Evolutionary conservation across 805 yeast genomes (phyloP).

Genomic region (Metschnikowia henanensis): DNA sequence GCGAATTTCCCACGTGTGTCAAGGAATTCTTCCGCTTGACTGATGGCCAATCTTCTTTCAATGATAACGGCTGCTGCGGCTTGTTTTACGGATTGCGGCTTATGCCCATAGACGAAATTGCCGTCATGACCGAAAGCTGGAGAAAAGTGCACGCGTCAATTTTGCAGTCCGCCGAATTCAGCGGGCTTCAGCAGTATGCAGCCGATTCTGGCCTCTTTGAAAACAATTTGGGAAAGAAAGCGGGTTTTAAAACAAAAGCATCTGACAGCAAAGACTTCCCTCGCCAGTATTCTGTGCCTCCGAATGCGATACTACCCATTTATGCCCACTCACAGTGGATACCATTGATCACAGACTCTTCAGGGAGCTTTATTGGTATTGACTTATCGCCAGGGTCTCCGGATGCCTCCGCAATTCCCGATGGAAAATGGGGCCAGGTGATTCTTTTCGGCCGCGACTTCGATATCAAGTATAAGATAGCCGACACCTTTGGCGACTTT

Average conservation of each 20-base stretch:
- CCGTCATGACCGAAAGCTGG: conserved; percentile 84
- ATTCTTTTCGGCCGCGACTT: conserved; percentile 93
- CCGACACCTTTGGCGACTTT: conserved; percentile 89
- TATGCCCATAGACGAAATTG: conserved; percentile 77
- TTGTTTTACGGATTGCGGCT: conserved; percentile 78
- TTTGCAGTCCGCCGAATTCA: neutral
- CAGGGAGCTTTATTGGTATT: conserved; percentile 89
- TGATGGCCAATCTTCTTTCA: conserved; percentile 80
- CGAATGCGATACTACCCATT: conserved; percentile 64
- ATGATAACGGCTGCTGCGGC: conserved; percentile 68
- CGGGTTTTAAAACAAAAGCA: conserved; percentile 5
- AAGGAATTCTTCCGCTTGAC: conserved; percentile 77
- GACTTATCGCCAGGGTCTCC: conserved; percentile 50
- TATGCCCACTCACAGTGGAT: conserved; percentile 94
- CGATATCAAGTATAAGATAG: conserved; percentile 84
- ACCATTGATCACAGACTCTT: conserved; percentile 83
- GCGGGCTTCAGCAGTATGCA: conserved; percentile 7
- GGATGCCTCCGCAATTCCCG: conserved; percentile 6
- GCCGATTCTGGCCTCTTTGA: conserved; percentile 5
- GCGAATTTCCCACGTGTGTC: conserved; percentile 77
- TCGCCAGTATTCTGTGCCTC: conserved; percentile 73
- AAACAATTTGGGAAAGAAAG: conserved; percentile 2
- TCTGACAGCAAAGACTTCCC: conserved; percentile 20
- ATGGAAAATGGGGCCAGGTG: conserved; percentile 77
- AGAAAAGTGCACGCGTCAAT: conserved; percentile 59